A percentile compares a stretch with the other conserved stretches of the same genome.
Conservation (phyloP, 2,329 filamentous ascomycete species). For the Nothophoma quercina region DNA sequence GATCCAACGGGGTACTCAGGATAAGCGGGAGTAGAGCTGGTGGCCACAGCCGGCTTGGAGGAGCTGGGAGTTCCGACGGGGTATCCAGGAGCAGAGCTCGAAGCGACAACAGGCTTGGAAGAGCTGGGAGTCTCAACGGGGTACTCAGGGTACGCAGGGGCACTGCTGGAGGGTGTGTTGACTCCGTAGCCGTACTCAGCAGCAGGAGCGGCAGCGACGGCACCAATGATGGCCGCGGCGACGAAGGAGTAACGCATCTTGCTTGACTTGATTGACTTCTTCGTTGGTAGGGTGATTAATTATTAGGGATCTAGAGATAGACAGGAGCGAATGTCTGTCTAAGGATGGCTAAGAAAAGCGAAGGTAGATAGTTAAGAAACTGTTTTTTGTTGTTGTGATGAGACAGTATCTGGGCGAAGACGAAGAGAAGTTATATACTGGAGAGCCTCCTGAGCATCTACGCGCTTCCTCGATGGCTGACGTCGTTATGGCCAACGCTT, state of each 20-base stretch:
- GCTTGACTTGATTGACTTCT: conserved; percentile 14
- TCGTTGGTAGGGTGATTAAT: conserved; percentile 29
- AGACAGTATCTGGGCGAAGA: conserved; percentile 22
- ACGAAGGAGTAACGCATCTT: conserved; percentile 46
- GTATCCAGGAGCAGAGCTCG: conserved; percentile 6
- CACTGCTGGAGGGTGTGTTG: conserved; percentile 2
- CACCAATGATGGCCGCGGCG: conserved; percentile 41
- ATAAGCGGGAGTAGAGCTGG: neutral
- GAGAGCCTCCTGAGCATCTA: conserved; percentile 19
- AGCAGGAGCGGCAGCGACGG: conserved; percentile 39
- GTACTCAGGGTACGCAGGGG: conserved; percentile 28
- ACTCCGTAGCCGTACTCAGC: conserved; percentile 28
- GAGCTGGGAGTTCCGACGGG: conserved; percentile 7
- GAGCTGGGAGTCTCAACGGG: conserved; percentile 14
- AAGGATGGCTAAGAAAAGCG: conserved; percentile 36
- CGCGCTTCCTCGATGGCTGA: conserved; percentile 35
- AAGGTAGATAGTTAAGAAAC: conserved; percentile 37
- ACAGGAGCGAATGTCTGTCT: conserved; percentile 44
- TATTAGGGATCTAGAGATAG: conserved; percentile 35
- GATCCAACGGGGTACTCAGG: conserved; percentile 3
- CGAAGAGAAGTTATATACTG: conserved; percentile 38
- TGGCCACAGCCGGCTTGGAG: too few relatives aligned
- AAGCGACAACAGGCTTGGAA: neutral
- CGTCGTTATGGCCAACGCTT: conserved; percentile 33
- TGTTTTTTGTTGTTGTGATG: conserved; percentile 34